Evolutionary conservation across 805 yeast genomes (phyloP).

Genomic region (Candida nanaspora): DNA sequence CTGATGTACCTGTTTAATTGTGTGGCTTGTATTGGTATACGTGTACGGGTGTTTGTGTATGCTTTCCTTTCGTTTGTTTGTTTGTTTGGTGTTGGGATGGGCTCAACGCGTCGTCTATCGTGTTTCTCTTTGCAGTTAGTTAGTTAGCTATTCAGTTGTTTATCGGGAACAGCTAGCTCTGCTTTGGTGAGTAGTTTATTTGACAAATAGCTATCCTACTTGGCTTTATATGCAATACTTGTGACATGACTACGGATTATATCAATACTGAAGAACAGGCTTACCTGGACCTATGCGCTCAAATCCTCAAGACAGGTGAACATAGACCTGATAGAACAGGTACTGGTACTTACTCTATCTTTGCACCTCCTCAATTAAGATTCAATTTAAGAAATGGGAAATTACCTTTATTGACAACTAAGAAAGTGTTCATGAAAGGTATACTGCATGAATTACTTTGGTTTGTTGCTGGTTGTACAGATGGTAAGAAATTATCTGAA

Average conservation of each 20-base stretch:
- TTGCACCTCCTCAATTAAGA: slow-evolving; percentile 94
- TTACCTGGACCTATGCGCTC: slow-evolving; percentile 72
- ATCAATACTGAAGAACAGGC: slow-evolving; percentile 66
- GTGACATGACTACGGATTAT: neutral
- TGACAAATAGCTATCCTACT: neutral
- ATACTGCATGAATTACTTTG: slow-evolving; percentile 86
- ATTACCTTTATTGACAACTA: slow-evolving; percentile 89
- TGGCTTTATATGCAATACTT: neutral
- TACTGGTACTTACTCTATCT: slow-evolving; percentile 85
- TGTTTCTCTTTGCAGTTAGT: too few species aligned
- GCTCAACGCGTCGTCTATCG: too few species aligned
- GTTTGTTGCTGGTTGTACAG: slow-evolving; percentile 89
- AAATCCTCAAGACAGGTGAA: slow-evolving; percentile 81
- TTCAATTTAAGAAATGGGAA: slow-evolving; percentile 65
- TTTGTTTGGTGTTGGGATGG: too few species aligned
- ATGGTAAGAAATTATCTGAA: slow-evolving; percentile 69
- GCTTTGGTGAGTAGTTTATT: too few species aligned
- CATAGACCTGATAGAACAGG: slow-evolving; percentile 95
- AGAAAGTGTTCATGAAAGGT: slow-evolving; percentile 83
- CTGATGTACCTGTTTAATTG: too few species aligned
- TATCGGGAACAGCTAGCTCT: too few species aligned
- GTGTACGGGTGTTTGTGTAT: neutral
- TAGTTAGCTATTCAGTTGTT: too few species aligned
- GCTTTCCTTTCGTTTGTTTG: too few species aligned
- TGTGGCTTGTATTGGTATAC: too few species aligned